Percentiles rank a stretch among this genome's conserved stretches.
These are phyloP conservation scores for Kwoniella mangroviensis DNA, from an alignment of 768 basidiomycete species.

Conservation along the genomic window DNA sequence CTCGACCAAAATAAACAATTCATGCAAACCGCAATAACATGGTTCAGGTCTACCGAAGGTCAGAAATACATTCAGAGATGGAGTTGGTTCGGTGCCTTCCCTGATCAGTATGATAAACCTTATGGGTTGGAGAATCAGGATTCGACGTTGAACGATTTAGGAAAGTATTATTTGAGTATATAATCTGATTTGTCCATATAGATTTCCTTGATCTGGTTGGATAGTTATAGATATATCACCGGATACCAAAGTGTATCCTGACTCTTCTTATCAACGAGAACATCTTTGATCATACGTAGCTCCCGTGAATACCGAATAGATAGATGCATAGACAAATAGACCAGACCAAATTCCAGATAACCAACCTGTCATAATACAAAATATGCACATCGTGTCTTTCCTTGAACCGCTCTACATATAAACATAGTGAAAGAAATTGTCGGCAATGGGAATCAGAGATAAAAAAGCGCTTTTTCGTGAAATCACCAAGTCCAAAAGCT, in stretches of 20 bases:
- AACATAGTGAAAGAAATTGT: too few relatives aligned
- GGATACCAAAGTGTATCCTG: too few relatives aligned
- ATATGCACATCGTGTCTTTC: not conserved
- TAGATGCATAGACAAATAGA: not conserved
- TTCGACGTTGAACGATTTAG: conserved; percentile 31
- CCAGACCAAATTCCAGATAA: not conserved
- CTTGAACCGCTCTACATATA: too few relatives aligned
- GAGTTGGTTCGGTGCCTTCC: conserved; percentile 50
- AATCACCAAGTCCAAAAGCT: too few relatives aligned
- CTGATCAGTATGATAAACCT: conserved; percentile 16
- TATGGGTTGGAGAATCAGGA: conserved; percentile 40
- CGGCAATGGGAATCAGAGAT: too few relatives aligned
- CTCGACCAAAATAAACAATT: conserved; percentile 37
- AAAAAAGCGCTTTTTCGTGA: too few relatives aligned
- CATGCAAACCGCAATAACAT: conserved; percentile 42
- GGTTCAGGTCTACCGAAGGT: conserved; percentile 33
- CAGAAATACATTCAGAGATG: conserved; percentile 36
- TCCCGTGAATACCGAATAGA: not conserved
- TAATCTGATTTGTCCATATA: not conserved
- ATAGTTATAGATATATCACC: not conserved
- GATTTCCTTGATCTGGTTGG: not conserved
- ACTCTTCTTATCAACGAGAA: too few relatives aligned
- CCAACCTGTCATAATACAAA: not conserved
- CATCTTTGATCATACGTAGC: too few relatives aligned
- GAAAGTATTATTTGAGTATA: conserved; percentile 25